These are phyloP conservation scores for Starmerella gropengiesseri DNA, from an alignment of 805 yeast species.

Conservation along the genomic window DNA sequence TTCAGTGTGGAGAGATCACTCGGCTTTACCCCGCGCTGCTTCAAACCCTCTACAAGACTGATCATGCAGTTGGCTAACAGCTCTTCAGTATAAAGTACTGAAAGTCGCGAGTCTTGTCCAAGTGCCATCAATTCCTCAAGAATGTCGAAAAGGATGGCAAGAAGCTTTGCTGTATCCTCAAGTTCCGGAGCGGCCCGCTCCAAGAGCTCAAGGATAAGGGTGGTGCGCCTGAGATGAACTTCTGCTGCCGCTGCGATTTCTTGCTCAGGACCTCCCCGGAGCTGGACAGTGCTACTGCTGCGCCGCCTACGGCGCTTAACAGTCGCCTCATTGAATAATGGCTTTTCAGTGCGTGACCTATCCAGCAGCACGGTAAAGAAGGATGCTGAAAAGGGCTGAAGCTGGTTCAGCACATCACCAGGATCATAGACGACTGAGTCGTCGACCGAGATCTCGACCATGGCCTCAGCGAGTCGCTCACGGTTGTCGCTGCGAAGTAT, in stretches of 20 bases:
- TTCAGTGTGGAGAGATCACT: constrained; percentile 52
- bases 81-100: constrained; percentile 85
- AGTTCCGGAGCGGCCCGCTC: constrained; percentile 35
- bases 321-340: constrained; percentile 18
- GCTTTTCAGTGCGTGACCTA: constrained; percentile 8
- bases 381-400: constrained; percentile 44
- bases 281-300: constrained; percentile 59
- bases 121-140: constrained; percentile 41
- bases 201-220: constrained; percentile 67
- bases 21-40: constrained; percentile 8
- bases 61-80: constrained; percentile 79
- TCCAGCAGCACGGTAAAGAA: constrained; percentile 50
- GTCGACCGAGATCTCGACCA: constrained; percentile 46
- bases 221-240: constrained; percentile 62
- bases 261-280: constrained; percentile 32
- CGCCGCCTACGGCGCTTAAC: constrained; percentile 58
- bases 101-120: constrained; percentile 83
- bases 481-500: constrained; percentile 47
- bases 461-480: constrained; percentile 44
- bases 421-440: constrained; percentile 38
- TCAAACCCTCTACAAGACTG: constrained; percentile 43
- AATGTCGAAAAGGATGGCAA: constrained; percentile 30
- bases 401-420: constrained; percentile 37
- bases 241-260: constrained; percentile 68
- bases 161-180: constrained; percentile 21